Percentiles rank a stretch among this genome's conserved stretches.
Conservation (phyloP, 192 early-diverging fungal species). For the Physocladia obscura region DNA sequence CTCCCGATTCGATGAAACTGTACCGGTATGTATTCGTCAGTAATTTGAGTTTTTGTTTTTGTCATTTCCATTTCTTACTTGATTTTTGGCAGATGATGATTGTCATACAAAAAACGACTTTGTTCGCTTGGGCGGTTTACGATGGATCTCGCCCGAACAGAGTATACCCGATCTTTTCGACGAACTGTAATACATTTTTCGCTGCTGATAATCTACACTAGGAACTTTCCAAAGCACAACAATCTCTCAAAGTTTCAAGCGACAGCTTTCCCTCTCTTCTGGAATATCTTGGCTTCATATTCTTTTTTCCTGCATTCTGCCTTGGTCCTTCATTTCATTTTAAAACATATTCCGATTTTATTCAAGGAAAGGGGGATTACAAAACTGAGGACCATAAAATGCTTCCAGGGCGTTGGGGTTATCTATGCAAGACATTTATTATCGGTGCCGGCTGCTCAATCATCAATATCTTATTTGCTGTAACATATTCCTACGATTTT, state of each 20-base stretch:
- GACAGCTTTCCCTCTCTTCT: constrained; percentile 17
- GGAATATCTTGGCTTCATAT: constrained; percentile 33
- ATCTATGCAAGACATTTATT: constrained; percentile 2
- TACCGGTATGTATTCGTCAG: constrained; percentile 1
- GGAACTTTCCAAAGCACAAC: constrained; percentile 20
- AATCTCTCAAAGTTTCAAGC: not conserved
- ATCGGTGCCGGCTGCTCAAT: constrained; percentile 1
- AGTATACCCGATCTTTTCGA: no score
- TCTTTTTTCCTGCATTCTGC: constrained; percentile 30
- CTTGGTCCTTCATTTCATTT: constrained; percentile 29
- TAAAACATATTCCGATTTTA: constrained; percentile 19
- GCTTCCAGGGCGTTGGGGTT: constrained; percentile 17
- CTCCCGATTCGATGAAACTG: constrained; percentile 17
- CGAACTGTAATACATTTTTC: not conserved
- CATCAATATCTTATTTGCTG: not conserved
- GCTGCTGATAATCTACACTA: not conserved
- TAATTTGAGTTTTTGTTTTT: no score
- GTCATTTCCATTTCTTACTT: no score
- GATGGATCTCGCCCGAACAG: constrained; percentile 13
- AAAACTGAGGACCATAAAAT: not conserved
- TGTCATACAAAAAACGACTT: constrained; percentile 16
- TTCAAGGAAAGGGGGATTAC: not conserved
- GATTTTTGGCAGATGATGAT: constrained; percentile 20
- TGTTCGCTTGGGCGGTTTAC: constrained; percentile 23
- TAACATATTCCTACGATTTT: constrained; percentile 2